Percentiles rank a stretch among this genome's conserved stretches.
These are phyloP conservation scores for Tetradesmus lagerheimii DNA, from an alignment of 139 green algal genomes.

Conservation along the genomic window DNA sequence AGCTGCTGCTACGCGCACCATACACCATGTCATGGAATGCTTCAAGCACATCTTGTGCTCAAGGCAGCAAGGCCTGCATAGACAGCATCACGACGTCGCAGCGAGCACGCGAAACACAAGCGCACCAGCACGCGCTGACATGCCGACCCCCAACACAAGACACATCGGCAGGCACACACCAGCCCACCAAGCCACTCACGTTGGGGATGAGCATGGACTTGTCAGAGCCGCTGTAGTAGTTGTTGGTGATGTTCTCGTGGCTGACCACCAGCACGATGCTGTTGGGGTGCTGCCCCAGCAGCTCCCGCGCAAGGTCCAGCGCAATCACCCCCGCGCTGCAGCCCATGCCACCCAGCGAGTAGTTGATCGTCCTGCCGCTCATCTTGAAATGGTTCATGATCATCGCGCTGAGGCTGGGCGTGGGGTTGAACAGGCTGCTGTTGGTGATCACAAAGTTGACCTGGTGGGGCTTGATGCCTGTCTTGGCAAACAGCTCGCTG, in stretches of 20 bases:
- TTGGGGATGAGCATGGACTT: constrained; percentile 97
- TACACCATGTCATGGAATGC: too few species aligned
- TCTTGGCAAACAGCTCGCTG: constrained; percentile 72
- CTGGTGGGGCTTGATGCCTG: constrained; percentile 61
- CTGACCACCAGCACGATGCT: constrained; percentile 86
- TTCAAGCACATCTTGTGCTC: too few species aligned
- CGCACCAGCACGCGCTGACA: too few species aligned
- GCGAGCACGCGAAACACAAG: too few species aligned
- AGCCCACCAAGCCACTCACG: constrained; percentile 51
- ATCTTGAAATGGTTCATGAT: constrained; percentile 96
- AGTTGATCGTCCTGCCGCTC: constrained; percentile 87
- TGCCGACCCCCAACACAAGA: too few species aligned
- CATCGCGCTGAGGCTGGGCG: constrained; percentile 93
- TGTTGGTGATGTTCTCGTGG: constrained; percentile 99
- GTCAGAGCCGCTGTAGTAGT: constrained; percentile 90
- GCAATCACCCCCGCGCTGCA: constrained; percentile 84
- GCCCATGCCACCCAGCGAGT: constrained; percentile 97
- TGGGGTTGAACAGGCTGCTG: constrained; percentile 97
- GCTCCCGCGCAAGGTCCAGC: constrained; percentile 75
- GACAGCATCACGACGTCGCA: too few species aligned
- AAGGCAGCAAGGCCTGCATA: too few species aligned
- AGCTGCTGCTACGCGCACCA: too few species aligned
- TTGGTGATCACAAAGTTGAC: constrained; percentile 97
- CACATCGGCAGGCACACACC: too few species aligned
- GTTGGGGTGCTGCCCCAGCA: constrained; percentile 71